Evolutionary conservation across 768 basidiomycete species (phyloP).

Genomic region (Russula foetens): DNA sequence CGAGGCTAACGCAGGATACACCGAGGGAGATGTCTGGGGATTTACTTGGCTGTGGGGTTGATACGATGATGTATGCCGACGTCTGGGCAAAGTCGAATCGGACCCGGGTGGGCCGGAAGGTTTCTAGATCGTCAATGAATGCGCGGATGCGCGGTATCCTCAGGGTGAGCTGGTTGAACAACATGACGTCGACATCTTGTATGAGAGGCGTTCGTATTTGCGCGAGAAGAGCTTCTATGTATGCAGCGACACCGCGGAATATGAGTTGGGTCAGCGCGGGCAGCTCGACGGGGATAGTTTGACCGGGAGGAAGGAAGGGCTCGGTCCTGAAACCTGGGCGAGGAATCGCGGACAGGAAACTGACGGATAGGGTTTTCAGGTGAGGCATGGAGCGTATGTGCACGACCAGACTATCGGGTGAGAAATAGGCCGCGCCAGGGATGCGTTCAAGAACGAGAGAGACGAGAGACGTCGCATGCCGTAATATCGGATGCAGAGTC

Average conservation of each 20-base stretch:
- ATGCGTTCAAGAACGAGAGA: slow-evolving; percentile 13
- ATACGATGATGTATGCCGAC: background rate
- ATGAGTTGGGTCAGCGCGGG: slow-evolving; percentile 5
- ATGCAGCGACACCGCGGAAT: slow-evolving; percentile 5
- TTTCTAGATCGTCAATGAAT: background rate
- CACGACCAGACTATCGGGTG: background rate
- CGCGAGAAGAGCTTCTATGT: slow-evolving; percentile 7
- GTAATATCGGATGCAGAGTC: background rate
- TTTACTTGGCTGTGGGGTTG: background rate
- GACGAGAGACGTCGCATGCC: slow-evolving; percentile 1
- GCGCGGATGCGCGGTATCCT: background rate
- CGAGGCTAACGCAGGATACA: background rate
- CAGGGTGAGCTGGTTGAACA: slow-evolving; percentile 10
- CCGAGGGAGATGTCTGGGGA: background rate
- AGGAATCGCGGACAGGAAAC: slow-evolving; percentile 8
- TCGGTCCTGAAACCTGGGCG: slow-evolving; percentile 1
- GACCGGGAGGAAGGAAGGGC: background rate
- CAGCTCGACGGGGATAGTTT: background rate
- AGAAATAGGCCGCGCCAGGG: slow-evolving; percentile 3
- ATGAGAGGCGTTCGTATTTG: slow-evolving; percentile 1
- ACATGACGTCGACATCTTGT: background rate
- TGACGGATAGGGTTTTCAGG: slow-evolving; percentile 1
- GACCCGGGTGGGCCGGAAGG: background rate
- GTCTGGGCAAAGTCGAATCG: slow-evolving; percentile 2
- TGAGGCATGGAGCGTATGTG: slow-evolving; percentile 3